phyloP scores from a whole-genome alignment of 352 stramenopile genomes.

The Globisporangium cylindrosporum region DNA sequence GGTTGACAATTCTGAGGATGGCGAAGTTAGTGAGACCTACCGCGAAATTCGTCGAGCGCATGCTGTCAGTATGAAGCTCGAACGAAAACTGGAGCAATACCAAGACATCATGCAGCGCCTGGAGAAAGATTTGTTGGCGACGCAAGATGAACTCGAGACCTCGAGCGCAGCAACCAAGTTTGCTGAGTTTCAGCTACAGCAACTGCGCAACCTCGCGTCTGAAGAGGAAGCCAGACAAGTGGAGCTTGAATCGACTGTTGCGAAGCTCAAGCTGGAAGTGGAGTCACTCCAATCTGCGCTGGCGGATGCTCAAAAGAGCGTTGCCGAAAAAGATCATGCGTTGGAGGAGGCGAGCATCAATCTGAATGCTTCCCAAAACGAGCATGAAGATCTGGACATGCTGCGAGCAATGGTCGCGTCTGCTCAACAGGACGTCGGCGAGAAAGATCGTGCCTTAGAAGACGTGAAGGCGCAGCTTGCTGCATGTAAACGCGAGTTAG shows the following conservation, averaged over 20 bases:
- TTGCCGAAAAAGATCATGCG: slow-evolving; percentile 10
- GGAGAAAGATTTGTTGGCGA: slow-evolving; percentile 57
- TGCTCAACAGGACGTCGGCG: slow-evolving; percentile 9
- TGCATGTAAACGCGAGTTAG: slow-evolving; percentile 6
- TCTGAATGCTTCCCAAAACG: neutral
- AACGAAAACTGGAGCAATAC: slow-evolving; percentile 66
- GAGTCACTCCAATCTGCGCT: slow-evolving; percentile 13
- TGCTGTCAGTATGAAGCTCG: slow-evolving; percentile 51
- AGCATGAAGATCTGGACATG: slow-evolving; percentile 7
- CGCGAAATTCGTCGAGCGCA: slow-evolving; percentile 68
- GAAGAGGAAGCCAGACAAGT: slow-evolving; percentile 50
- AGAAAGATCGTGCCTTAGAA: slow-evolving; percentile 13
- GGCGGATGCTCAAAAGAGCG: slow-evolving; percentile 1
- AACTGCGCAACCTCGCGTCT: slow-evolving; percentile 50
- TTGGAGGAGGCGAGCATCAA: slow-evolving; percentile 11
- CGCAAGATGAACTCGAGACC: slow-evolving; percentile 78
- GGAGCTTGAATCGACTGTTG: slow-evolving; percentile 22
- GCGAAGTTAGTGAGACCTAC: slow-evolving; percentile 30
- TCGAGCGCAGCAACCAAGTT: slow-evolving; percentile 75
- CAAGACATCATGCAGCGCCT: slow-evolving; percentile 70
- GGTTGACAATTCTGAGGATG: slow-evolving; percentile 30
- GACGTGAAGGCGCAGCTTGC: slow-evolving; percentile 7
- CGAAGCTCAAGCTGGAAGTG: slow-evolving; percentile 19
- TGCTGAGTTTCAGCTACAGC: slow-evolving; percentile 75
- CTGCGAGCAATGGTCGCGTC: slow-evolving; percentile 1